Evolutionary conservation across 129 eudicot species (phyloP), one percentile per base, ranked within the genome.

Genomic region (Escallonia herrerae): DNA sequence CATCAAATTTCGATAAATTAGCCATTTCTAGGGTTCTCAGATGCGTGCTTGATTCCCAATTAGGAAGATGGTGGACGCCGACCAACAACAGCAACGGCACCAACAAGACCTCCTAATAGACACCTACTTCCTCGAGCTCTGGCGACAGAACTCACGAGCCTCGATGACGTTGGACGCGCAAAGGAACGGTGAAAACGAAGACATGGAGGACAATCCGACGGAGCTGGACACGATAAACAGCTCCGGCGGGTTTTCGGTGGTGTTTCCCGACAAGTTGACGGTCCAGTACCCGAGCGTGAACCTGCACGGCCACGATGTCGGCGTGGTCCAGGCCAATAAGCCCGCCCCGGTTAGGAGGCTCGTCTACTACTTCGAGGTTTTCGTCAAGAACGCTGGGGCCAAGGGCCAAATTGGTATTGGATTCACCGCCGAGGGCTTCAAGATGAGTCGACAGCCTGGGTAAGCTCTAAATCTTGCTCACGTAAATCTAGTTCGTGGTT

Each of bases 271-370:
- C 63, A 93, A 93, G 72, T 67, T 93, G 10, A 77, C 98, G 45
- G 89, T 93, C 13, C 76, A 75, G 70, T 93, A 93, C 60, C 78
- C 95, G 49, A 80, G 7, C 4, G 84, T 76, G 22, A 74, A 83
- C 48, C 72, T 81, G 74, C 98, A 93, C 71, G 96, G 95, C n/a
- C 91, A 93, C 62, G 98, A 93, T 40, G 98, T 93, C 10, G 98
- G 98, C 7, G 96, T 86, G 15, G 91, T 93, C 57, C 95, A 93
- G 70, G 89, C 96, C 8, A 86, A 93, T 72, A 54, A 58, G 8
- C 79, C 96, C 2, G 98, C 96, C 5, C 98, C 98, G 51, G 77
- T 74, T 5, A 88, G 86, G 77, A 55, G 89, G 40, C 63, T 88
- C 7, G 73, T 82, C 12, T 93, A 88, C 53, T 93, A 93, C 72